Evolutionary conservation across 305 asterid species (phyloP), one percentile per base, ranked within the genome.

Genomic region (Fraxinus baroniana): DNA sequence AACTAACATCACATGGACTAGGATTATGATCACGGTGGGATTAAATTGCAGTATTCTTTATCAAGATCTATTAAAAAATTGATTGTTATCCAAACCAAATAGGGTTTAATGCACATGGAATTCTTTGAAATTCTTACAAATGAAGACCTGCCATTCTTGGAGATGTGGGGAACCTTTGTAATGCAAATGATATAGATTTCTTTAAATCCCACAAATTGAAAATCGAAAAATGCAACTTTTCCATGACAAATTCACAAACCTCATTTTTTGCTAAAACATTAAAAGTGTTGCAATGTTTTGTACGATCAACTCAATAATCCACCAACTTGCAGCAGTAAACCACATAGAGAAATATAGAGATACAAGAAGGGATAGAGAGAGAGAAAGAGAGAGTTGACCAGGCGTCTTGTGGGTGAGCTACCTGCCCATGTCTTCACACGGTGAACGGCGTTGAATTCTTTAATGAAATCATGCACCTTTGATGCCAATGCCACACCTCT

Each of bases 351-450:
- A 30, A 17, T 76, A 79, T 76, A 82, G 64, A 79, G 74, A 68
- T 2, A 7, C 28, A 20, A 7, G 70, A 5, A 82, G 15, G 77
- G 33, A 74, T 41, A 12, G 81, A 77, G 82, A 80, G 64, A 79
- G 52, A 74, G 82, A 33, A 3, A 32, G 84, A 83, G 74, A 84
- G 92, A 70, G 95, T 95, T 95, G 99, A 95, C 99, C 97, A 80
- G 92, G 98, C 88, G 84, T 91, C 88, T 90, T 87, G 92, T 83
- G 97, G 89, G 98, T 95, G 99, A 91, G 91, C 92, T 90, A 95
- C 97, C 98, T 85, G 95, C 94, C 89, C 86, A 84, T 87, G 44
- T 32, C 86, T 87, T 94, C 99, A 95, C 99, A 92, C 99, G 90
- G 94, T 86, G 93, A 84, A 90, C 82, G 89, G 94, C 91, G 97